Conservation (phyloP, 345 rosid genomes). For the Sapria himalayana region DNA sequence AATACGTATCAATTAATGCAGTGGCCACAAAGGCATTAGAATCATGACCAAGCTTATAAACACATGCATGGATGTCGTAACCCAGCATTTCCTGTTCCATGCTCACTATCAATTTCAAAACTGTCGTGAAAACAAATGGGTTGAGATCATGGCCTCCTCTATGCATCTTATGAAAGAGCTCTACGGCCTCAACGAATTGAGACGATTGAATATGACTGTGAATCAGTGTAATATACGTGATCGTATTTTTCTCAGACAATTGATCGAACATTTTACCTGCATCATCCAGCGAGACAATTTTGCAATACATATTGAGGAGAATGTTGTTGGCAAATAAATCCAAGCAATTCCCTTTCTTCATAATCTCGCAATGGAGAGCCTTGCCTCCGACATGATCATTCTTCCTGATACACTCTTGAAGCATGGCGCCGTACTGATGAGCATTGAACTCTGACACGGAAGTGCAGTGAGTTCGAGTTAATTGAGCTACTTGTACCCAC, state of each 20-base stretch:
- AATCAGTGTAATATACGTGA: conserved; percentile 44
- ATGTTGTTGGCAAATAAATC: conserved; percentile 51
- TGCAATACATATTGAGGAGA: conserved; percentile 33
- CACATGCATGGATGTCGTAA: conserved; percentile 35
- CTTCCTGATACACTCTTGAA: conserved; percentile 38
- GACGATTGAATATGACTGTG: conserved; percentile 20
- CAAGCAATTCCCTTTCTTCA: conserved; percentile 48
- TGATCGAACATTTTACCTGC: conserved; percentile 46
- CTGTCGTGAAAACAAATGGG: conserved; percentile 47
- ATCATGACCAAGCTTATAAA: conserved; percentile 47
- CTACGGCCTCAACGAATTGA: conserved; percentile 20
- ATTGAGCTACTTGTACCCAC: conserved; percentile 12
- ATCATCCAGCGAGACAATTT: conserved; percentile 13
- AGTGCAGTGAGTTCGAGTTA: conserved; percentile 6
- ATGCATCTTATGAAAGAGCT: conserved; percentile 29
- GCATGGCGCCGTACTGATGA: conserved; percentile 22
- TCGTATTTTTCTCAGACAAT: conserved; percentile 43
- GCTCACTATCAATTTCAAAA: conserved; percentile 38
- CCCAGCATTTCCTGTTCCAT: conserved; percentile 28
- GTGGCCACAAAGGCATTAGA: conserved; percentile 58
- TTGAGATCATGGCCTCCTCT: conserved; percentile 63
- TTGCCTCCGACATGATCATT: conserved; percentile 20
- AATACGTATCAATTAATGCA: conserved; percentile 51
- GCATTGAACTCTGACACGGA: conserved; percentile 19
- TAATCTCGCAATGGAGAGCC: conserved; percentile 30